Evolutionary conservation across 805 yeast species (phyloP).

Genomic region (Candida sanyiensis): DNA sequence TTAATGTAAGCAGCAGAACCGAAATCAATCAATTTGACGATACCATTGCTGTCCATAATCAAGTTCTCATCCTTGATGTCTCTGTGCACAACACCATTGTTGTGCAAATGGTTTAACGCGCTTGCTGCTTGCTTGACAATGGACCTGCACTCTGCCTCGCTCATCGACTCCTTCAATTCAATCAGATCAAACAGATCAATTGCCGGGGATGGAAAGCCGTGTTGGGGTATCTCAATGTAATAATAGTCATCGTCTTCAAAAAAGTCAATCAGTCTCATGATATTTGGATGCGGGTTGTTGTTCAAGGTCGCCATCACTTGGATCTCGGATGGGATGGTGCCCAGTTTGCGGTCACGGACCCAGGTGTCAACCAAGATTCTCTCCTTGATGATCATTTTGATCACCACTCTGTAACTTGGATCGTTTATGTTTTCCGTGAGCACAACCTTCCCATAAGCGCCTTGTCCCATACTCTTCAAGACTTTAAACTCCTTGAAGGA

Average conservation of each 20-base stretch:
- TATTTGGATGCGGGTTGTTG: constrained; percentile 77
- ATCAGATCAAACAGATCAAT: constrained; percentile 90
- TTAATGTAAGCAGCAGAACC: constrained; percentile 90
- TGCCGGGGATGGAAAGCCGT: constrained; percentile 78
- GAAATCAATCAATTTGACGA: constrained; percentile 83
- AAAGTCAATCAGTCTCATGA: constrained; percentile 79
- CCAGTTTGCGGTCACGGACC: constrained; percentile 88
- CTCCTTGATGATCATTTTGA: constrained; percentile 87
- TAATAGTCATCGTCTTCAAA: constrained; percentile 89
- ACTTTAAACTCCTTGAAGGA: constrained; percentile 65
- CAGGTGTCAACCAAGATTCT: constrained; percentile 94
- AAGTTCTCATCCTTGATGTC: constrained; percentile 95
- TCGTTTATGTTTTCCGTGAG: constrained; percentile 65
- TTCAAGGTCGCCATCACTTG: constrained; percentile 84
- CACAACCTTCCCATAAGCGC: constrained; percentile 94
- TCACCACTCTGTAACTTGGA: constrained; percentile 59
- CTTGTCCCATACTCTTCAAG: constrained; percentile 83
- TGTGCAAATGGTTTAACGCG: constrained; percentile 77
- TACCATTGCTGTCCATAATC: constrained; percentile 76
- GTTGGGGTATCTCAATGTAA: constrained; percentile 87
- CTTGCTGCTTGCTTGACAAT: constrained; percentile 76
- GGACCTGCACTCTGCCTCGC: constrained; percentile 69
- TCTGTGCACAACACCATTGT: constrained; percentile 83
- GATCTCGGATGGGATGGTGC: constrained; percentile 95
- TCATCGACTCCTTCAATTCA: constrained; percentile 77